These are phyloP conservation scores for Chlamydomonas eustigma DNA, from an alignment of 139 green algal species.

Conservation along the genomic window DNA sequence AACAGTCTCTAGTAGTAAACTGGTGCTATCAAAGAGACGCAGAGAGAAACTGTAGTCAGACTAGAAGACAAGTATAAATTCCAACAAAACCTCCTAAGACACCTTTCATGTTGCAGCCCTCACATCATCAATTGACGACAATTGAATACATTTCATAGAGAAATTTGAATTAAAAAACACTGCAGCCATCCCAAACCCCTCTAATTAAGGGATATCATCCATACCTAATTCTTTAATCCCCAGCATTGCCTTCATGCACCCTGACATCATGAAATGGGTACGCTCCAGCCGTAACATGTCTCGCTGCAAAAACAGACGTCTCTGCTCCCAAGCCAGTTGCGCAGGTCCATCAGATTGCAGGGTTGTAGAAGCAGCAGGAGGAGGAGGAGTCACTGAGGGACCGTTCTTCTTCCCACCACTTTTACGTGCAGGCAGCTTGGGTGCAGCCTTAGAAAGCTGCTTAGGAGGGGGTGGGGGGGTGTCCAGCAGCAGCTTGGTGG, in stretches of 20 bases:
- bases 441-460: neutral
- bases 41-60: no score
- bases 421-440: conserved; percentile 6
- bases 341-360: neutral
- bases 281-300: conserved; percentile 4
- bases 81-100: no score
- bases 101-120: no score
- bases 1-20: no score
- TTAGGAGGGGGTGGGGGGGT: neutral
- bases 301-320: neutral
- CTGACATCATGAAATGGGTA: neutral
- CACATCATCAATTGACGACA: no score
- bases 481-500: neutral
- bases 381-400: neutral
- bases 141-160: no score
- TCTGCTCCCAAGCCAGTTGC: neutral
- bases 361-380: neutral
- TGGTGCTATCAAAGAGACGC: no score
- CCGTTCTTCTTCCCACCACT: neutral
- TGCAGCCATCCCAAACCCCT: no score
- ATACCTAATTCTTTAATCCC: neutral
- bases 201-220: no score
- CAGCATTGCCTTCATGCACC: conserved; percentile 2
- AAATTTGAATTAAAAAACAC: no score
- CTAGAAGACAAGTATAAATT: no score